Evolutionary conservation across 768 basidiomycete species (phyloP), one percentile per base, ranked within the genome.

Genomic region (Amanita rimosa): DNA sequence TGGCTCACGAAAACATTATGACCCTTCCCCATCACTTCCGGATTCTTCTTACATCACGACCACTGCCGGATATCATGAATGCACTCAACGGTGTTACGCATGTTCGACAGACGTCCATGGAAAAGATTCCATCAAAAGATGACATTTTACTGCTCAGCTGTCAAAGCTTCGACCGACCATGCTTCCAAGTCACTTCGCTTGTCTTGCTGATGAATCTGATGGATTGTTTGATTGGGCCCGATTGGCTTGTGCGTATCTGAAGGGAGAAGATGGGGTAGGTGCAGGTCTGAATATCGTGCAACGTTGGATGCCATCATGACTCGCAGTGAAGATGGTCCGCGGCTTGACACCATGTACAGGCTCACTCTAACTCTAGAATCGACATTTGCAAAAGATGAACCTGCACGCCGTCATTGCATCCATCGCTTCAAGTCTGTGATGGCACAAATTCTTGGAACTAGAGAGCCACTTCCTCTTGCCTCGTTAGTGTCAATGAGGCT

Each of bases 31-130:
- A 52, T 14, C 57, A 59, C 24, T 62, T 64, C 49, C 57, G 59
- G 16, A 49, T 68, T 34, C 29, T 64, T 22, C 44, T 65, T 46
- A 65, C 63, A 8, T 55, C 58, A 14, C 60, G 60, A 14, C 58
- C 60, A n/a, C 57, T 60, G 33, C 31, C 24, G 4, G 62, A 63
- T 35, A 58, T 66, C 16, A 6, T 39, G 4, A 34, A 31, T 2
- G 51, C 45, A 10, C 49, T 57, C 36, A 16, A 40, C 6, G 19
- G 19, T 11, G 39, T 26, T 19, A 31, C 6, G 4, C 45, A 48
- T 39, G 53, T 56, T 8, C 19, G 19, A 13, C 36, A 39, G 21
- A 52, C 52, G 27, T 27, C 14, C 44, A 53, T 67, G 50, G 54
- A 52, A 1, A n/a, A 35, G 2, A 45, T 52, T 16, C 40, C 29